phyloP scores from a whole-genome alignment of 2,329 filamentous ascomycete genomes.

The Plenodomus lindquistii region DNA sequence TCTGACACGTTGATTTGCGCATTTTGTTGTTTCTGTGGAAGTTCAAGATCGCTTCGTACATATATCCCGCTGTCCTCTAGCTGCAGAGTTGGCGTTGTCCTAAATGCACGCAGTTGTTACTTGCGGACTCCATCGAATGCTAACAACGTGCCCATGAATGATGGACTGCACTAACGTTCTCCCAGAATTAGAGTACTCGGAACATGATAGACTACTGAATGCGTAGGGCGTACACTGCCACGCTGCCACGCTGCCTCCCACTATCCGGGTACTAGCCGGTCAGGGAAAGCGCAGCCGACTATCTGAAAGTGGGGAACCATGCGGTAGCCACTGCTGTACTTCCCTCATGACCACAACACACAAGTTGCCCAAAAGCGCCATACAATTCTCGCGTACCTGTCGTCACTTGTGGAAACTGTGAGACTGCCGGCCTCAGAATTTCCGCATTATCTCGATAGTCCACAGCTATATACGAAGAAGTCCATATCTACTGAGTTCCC shows the following conservation, averaged over 20 bases:
- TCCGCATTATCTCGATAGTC: too few relatives aligned
- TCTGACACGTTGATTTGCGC: too few relatives aligned
- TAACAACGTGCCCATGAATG: not conserved
- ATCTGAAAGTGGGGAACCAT: constrained; percentile 17
- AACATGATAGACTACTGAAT: too few relatives aligned
- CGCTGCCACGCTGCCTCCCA: too few relatives aligned
- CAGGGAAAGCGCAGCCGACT: constrained; percentile 20
- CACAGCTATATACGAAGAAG: too few relatives aligned
- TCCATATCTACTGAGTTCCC: too few relatives aligned
- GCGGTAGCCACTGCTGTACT: constrained; percentile 1
- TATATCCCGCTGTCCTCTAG: not conserved
- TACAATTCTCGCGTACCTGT: not conserved
- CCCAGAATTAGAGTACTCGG: too few relatives aligned
- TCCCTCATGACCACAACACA: not conserved
- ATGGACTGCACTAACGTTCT: too few relatives aligned
- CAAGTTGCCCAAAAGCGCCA: not conserved
- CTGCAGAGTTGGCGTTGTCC: not conserved
- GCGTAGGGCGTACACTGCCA: too few relatives aligned
- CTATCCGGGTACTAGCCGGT: constrained; percentile 12
- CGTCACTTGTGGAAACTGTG: too few relatives aligned
- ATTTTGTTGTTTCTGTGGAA: not conserved
- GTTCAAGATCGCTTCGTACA: not conserved
- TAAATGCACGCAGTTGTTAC: not conserved
- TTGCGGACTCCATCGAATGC: not conserved
- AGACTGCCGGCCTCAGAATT: too few relatives aligned